phyloP scores from a whole-genome alignment of 2,329 filamentous ascomycete species.

The Penicillium sp. region DNA sequence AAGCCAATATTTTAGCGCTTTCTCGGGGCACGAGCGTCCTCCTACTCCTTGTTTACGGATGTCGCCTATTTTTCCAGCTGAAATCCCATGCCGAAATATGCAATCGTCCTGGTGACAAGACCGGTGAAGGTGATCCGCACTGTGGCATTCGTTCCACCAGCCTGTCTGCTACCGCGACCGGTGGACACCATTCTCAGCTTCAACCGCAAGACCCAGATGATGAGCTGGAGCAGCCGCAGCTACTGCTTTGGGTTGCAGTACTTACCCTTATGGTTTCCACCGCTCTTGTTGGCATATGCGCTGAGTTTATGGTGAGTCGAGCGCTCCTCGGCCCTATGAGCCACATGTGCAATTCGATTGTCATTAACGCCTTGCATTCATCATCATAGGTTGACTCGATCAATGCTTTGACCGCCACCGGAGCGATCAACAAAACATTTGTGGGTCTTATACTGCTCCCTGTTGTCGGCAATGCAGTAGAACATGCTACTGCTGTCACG shows the following conservation, averaged over 20 bases:
- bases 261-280: conserved; percentile 71
- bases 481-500: conserved; percentile 64
- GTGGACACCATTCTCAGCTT: conserved; percentile 50
- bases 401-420: conserved; percentile 51
- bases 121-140: conserved; percentile 51
- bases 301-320: conserved; percentile 58
- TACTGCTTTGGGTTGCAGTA: conserved; percentile 71
- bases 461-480: conserved; percentile 66
- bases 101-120: conserved; percentile 65
- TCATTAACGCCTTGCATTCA: background rate
- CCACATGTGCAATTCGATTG: background rate
- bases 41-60: conserved; percentile 77
- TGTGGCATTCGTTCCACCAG: conserved; percentile 55
- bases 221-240: conserved; percentile 70
- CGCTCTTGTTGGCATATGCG: conserved; percentile 75
- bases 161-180: conserved; percentile 48
- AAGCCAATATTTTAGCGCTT: conserved; percentile 22
- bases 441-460: conserved; percentile 64
- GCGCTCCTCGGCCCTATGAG: no score
- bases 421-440: conserved; percentile 58
- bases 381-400: conserved; percentile 53
- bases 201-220: conserved; percentile 61
- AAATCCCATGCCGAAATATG: conserved; percentile 81
- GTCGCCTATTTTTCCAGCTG: conserved; percentile 87
- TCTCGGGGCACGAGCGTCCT: conserved; percentile 65